These are phyloP conservation scores for Boletus reticulatus DNA, from an alignment of 768 basidiomycete species.

Conservation along the genomic window DNA sequence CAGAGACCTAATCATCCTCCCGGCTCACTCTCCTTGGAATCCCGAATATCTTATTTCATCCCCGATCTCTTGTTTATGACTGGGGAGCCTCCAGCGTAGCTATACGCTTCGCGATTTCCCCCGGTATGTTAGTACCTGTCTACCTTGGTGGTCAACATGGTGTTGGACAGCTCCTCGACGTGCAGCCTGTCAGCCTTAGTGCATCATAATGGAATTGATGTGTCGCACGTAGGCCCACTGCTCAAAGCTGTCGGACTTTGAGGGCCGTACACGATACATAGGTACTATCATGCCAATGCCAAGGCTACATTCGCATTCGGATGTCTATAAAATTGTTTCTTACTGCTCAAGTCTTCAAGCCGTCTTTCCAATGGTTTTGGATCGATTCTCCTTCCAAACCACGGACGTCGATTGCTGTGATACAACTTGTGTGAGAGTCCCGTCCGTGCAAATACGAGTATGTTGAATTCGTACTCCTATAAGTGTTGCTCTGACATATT, in stretches of 20 bases:
- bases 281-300: not conserved
- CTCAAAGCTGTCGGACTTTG: not conserved
- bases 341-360: not conserved
- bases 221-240: not conserved
- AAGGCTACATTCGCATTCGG: not conserved
- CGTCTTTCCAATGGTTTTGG: not conserved
- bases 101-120: conserved; percentile 8
- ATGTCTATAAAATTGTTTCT: not conserved
- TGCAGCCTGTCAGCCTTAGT: conserved; percentile 4
- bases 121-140: conserved; percentile 4
- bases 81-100: not conserved
- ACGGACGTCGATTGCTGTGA: not conserved
- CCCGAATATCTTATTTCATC: conserved; percentile 2
- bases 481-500: conserved; percentile 4
- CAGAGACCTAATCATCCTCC: too few species aligned
- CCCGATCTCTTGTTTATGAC: conserved; percentile 8
- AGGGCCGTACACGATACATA: not conserved
- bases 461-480: conserved; percentile 12
- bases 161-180: not conserved
- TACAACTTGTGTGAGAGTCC: not conserved
- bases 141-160: conserved; percentile 5
- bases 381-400: not conserved
- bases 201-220: not conserved
- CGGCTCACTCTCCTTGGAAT: not conserved
- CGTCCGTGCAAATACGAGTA: not conserved